Conservation (phyloP, 345 rosid species). For the Mangifera indica region DNA sequence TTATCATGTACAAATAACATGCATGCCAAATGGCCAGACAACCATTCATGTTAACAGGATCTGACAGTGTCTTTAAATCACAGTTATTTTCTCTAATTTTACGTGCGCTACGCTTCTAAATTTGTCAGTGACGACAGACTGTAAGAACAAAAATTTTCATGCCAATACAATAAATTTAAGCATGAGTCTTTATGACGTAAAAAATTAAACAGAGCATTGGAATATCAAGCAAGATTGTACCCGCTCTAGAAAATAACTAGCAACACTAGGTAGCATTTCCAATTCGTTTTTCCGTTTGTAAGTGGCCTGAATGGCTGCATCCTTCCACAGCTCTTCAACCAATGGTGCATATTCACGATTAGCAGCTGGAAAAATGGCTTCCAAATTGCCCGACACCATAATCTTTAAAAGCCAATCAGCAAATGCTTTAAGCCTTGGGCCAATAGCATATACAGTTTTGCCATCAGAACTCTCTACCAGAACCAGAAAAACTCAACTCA, state of each 20-base stretch:
- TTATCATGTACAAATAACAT: not conserved
- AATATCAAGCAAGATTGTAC: conserved; percentile 46
- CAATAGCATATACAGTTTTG: conserved; percentile 61
- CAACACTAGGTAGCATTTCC: conserved; percentile 79
- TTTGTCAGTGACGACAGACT: not conserved
- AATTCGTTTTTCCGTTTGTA: conserved; percentile 75
- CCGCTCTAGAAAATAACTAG: conserved; percentile 82
- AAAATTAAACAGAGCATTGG: conserved; percentile 9
- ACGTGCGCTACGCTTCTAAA: not conserved
- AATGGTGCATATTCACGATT: conserved; percentile 96
- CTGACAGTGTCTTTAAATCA: not conserved
- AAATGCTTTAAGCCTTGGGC: conserved; percentile 82
- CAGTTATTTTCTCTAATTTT: not conserved
- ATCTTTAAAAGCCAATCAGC: conserved; percentile 94
- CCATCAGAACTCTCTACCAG: conserved; percentile 43
- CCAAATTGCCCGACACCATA: conserved; percentile 88
- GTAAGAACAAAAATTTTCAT: not conserved
- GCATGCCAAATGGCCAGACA: not conserved
- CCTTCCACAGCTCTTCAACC: conserved; percentile 89
- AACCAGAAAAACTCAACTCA: conserved; percentile 15
- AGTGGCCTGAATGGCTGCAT: conserved; percentile 78
- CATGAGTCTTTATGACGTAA: not conserved
- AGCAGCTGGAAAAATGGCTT: conserved; percentile 87
- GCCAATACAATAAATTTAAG: not conserved
- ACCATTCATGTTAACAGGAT: not conserved